A percentile compares a stretch with the other conserved stretches of the same genome.
Evolutionary conservation across 1,284 basidiomycete species (phyloP).

Genomic region (Volvariella volvacea): DNA sequence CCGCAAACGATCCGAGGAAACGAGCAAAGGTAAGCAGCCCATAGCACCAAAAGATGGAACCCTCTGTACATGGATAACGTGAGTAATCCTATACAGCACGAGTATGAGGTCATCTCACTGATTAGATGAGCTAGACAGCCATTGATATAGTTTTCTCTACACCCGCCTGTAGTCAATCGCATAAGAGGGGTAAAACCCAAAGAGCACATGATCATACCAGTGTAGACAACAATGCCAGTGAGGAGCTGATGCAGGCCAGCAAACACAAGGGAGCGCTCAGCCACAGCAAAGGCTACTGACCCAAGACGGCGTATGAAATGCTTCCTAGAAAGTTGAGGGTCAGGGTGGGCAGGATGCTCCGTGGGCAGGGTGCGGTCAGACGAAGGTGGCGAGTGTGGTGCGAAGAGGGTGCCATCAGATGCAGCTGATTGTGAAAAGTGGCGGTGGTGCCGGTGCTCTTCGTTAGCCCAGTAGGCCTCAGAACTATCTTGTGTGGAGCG

Average conservation of each 20-base stretch:
- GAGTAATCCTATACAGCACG: conserved; percentile 9
- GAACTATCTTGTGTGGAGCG: conserved; percentile 14
- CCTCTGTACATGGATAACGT: conserved; percentile 45
- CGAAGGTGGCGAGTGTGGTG: conserved; percentile 36
- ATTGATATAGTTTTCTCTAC: conserved; percentile 70
- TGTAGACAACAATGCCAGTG: conserved; percentile 73
- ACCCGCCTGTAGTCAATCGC: conserved; percentile 40
- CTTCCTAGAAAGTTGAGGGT: conserved; percentile 13
- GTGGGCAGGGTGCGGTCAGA: conserved; percentile 63
- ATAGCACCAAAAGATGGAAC: conserved; percentile 87
- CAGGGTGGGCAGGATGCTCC: conserved; percentile 21
- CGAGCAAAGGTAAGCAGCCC: conserved; percentile 86
- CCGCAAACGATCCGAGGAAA: conserved; percentile 86
- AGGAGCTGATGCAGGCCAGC: conserved; percentile 62
- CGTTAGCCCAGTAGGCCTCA: conserved; percentile 39
- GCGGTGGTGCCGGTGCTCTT: conserved; percentile 33
- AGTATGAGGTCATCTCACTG: conserved; percentile 68
- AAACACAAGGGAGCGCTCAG: conserved; percentile 61
- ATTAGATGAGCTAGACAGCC: conserved; percentile 90
- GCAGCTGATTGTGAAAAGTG: conserved; percentile 28
- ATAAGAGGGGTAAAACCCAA: background rate
- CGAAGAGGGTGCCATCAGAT: conserved; percentile 53
- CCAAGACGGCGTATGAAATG: conserved; percentile 35
- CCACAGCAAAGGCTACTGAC: conserved; percentile 37
- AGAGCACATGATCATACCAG: conserved; percentile 26